Percentiles rank a stretch among this genome's conserved stretches.
These are phyloP conservation scores for Podosphaera fusca DNA, from an alignment of 2,329 filamentous ascomycete species.

Conservation along the genomic window DNA sequence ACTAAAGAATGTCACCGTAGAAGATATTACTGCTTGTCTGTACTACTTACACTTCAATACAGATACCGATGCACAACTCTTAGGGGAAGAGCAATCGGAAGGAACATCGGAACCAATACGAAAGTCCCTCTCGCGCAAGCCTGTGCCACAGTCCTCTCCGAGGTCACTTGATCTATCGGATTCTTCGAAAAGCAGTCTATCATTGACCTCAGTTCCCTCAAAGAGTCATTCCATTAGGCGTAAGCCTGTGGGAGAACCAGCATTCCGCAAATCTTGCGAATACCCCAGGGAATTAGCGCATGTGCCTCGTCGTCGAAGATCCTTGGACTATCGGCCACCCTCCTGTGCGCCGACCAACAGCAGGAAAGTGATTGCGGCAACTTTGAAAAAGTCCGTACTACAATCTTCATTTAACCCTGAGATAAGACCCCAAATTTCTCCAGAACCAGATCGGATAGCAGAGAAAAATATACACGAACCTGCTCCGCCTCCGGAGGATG, in stretches of 20 bases:
- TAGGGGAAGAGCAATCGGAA: slow-evolving; percentile 11
- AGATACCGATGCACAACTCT: slow-evolving; percentile 27
- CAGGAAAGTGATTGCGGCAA: neutral
- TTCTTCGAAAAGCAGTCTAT: neutral
- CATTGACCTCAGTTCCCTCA: neutral
- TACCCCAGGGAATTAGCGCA: neutral
- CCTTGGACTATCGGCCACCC: neutral
- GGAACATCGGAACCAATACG: slow-evolving; percentile 2
- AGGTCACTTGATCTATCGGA: slow-evolving; percentile 8
- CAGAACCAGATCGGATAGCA: neutral
- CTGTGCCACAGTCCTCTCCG: slow-evolving; percentile 11
- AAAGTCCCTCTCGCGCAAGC: slow-evolving; percentile 14
- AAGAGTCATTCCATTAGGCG: neutral
- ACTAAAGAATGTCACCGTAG: slow-evolving; percentile 65
- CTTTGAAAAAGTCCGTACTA: neutral
- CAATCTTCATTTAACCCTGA: neutral
- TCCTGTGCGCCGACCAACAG: neutral
- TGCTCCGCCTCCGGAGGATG: neutral
- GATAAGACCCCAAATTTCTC: no score
- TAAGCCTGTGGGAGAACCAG: slow-evolving; percentile 3
- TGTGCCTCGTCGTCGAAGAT: neutral
- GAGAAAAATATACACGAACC: neutral
- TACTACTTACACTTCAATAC: slow-evolving; percentile 75
- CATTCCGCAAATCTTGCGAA: neutral
- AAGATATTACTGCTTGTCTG: slow-evolving; percentile 67